Evolutionary conservation across 2,329 filamentous ascomycete genomes (phyloP).

Genomic region (Alternaria incomplexa): DNA sequence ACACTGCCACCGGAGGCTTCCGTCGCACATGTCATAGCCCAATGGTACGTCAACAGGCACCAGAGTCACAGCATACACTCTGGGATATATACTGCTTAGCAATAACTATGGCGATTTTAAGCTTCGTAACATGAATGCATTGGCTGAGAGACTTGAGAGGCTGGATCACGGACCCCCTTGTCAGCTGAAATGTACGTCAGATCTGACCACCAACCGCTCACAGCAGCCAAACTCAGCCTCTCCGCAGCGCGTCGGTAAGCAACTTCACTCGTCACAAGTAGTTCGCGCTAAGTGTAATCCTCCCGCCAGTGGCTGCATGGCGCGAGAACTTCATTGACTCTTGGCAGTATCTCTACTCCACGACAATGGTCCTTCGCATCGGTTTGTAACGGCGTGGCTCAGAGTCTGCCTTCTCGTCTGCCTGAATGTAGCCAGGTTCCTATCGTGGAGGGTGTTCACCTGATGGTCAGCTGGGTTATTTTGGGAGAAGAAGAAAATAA

Average conservation of each 20-base stretch:
- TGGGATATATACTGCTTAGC: not conserved
- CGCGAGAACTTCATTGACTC: not conserved
- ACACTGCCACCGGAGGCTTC: not conserved
- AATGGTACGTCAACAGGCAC: not conserved
- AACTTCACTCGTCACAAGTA: slow-evolving; percentile 2
- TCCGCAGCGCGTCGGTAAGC: not conserved
- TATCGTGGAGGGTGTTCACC: not conserved
- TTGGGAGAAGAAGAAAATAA: not conserved
- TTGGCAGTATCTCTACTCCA: not conserved
- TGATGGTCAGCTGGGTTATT: not conserved
- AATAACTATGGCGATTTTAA: not conserved
- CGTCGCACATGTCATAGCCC: not conserved
- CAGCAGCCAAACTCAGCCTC: not conserved
- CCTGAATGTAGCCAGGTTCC: not conserved
- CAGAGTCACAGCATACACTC: not conserved
- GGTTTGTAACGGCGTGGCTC: not conserved
- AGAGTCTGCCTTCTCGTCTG: not conserved
- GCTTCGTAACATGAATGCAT: not conserved
- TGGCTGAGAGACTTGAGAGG: not conserved
- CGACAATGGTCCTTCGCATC: slow-evolving; percentile 7
- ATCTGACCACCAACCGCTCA: slow-evolving; percentile 1
- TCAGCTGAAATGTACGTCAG: slow-evolving; percentile 13
- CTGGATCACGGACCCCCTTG: not conserved
- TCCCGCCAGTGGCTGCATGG: not conserved
- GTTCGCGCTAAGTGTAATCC: slow-evolving; percentile 3